Conservation (phyloP, 2,329 filamentous ascomycete genomes). For the Colletotrichum spaethianum region DNA sequence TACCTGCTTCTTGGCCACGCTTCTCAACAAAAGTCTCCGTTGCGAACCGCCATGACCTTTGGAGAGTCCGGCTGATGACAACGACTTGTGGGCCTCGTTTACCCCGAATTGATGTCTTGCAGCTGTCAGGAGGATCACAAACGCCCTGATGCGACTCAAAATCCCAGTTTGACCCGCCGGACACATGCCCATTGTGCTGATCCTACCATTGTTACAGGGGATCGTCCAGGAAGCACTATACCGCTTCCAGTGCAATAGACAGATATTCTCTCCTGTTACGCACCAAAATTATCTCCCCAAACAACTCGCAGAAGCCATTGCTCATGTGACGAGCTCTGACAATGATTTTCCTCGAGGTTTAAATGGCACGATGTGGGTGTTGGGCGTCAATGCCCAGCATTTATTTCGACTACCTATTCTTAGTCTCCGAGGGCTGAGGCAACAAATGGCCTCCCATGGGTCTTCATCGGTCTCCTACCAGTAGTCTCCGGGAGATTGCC, state of each 20-base stretch:
- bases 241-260: conserved; percentile 22
- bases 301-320: conserved; percentile 27
- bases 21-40: conserved; percentile 10
- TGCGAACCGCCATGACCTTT: conserved; percentile 25
- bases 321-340: conserved; percentile 36
- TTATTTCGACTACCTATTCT: neutral
- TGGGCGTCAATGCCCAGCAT: conserved; percentile 13
- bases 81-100: neutral
- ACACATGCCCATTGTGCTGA: conserved; percentile 26
- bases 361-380: conserved; percentile 4
- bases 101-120: conserved; percentile 36
- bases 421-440: neutral
- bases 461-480: neutral
- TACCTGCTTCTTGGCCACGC: conserved; percentile 1
- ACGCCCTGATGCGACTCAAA: conserved; percentile 24
- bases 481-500: neutral
- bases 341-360: neutral
- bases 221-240: neutral
- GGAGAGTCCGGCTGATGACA: neutral
- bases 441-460: conserved; percentile 2
- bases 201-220: conserved; percentile 22
- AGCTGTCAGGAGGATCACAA: conserved; percentile 35
- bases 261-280: conserved; percentile 1
- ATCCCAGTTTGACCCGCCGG: conserved; percentile 28
- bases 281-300: neutral